Evolutionary conservation across 768 basidiomycete species (phyloP), one percentile per base, ranked within the genome.

Genomic region (Imleria badia): DNA sequence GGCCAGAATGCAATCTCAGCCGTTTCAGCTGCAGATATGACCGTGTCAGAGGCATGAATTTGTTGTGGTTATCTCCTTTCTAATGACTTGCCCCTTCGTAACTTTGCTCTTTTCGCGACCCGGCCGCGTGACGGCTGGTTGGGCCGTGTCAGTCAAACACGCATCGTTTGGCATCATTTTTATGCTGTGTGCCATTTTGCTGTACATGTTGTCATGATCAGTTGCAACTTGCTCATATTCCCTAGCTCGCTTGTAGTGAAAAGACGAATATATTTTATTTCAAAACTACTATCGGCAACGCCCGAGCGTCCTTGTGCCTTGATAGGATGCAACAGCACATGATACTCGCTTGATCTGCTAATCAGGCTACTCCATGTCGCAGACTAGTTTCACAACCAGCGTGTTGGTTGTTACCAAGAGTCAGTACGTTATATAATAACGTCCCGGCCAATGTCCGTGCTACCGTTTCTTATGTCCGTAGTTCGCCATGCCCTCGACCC

Each of bases 31-130:
- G 76, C 61, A 30, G 78, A 78, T 45, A 52, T 73, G n/a, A 72
- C 73, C n/a, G 70, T 79, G 73, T 69, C 75, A 26, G 78, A 78
- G 44, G 75, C 75, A 58, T 62, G 61, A 61, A 34, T 34, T 49
- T 55, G 46, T 22, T 48, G 26, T 58, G 49, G 47, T 56, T 57
- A 50, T 52, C 35, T 29, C 41, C 19, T 54, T 49, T 55, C 35
- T 56, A 36, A 51, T 45, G 50, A 43, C 49, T 54, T 58, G 31
- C 20, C 41, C 42, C 29, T 20, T 58, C 46, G 38, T 56, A 55
- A 60, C 51, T 52, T 62, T 63, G 61, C 52, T 55, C 51, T 59
- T 43, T 54, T 46, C 42, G 39, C 45, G 56, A 51, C 54, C 45
- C 45, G 13, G 49, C 51, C 45, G 45, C 33, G n/a, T 35, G 54